Base-by-base conservation (phyloP, 768 basidiomycete genomes). In the Rhodosporidiobolus sp. region DNA sequence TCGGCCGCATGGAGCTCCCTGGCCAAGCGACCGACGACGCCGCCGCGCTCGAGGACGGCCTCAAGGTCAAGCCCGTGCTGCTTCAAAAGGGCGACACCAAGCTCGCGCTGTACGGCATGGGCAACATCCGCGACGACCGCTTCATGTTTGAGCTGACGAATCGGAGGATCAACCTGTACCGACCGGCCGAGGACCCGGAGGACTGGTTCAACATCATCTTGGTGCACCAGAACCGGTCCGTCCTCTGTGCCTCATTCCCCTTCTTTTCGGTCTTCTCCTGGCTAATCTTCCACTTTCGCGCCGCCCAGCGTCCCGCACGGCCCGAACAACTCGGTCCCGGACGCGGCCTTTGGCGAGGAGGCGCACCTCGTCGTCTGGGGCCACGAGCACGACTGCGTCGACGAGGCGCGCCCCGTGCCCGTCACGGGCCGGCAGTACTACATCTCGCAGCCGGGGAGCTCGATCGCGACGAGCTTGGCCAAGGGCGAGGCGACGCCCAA, bases 311-410 rank as follows among this genome's bases (percentile, higher is more conserved):
- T 96, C 6, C 89, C 91, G 77, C 96, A 94, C 79, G 94, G 92
- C 3, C 92, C 93, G 26, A 92, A 97, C 80, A 90, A 93, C 76
- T 92, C 86, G 20, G 94, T 98, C 1, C 94, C 95, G 14, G 96
- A 98, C 78, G 90, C 90, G 71, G 90, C 97, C 88, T 99, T 99
- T 76, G 95, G 98, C 79, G 92, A 99, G 79, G 90, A 88, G 77
- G 85, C 97, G 48, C 88, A 97, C 77, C 85, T 99, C 24, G 91
- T 99, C 12, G 85, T 99, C 4, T 99, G 96, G 96, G 96, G 96
- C 12, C 96, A 99, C 80, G 96, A 99, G 81, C 96, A 99, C 79
- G 96, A 98, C 81, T 98, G 95, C 78, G 87, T 94, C 43, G 90
- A 95, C 65, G 22, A 69, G 24, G 69, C 72, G 22, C 84, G 87